Conservation (phyloP, 352 stramenopile species). For the Blastocystis sp. region DNA sequence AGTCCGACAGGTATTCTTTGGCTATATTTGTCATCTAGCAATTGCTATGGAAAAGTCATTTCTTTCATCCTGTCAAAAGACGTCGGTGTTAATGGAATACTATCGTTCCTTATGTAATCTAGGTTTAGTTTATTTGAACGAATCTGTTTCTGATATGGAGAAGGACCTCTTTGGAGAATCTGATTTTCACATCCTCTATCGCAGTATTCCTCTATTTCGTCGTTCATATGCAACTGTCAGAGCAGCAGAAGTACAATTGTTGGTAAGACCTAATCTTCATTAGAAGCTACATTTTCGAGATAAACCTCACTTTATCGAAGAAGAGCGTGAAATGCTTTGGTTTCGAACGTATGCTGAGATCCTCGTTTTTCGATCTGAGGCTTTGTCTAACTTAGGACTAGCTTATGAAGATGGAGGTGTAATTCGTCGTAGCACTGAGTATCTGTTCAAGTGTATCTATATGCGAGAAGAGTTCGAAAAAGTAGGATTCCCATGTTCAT, state of each 20-base stretch:
- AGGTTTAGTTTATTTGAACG: constrained; percentile 42
- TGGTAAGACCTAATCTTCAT: neutral
- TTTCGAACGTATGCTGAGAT: neutral
- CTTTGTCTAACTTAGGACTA: constrained; percentile 3
- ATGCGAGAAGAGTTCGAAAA: constrained; percentile 30
- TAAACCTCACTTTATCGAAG: neutral
- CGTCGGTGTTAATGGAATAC: constrained; percentile 16
- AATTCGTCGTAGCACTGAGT: constrained; percentile 46
- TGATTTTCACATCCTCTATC: constrained; percentile 57
- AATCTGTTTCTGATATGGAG: constrained; percentile 51
- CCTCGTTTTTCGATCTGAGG: constrained; percentile 35
- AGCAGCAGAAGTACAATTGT: neutral
- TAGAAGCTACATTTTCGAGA: constrained; percentile 26
- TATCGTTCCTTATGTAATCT: constrained; percentile 59
- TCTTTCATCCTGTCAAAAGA: neutral
- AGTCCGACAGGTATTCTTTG: neutral
- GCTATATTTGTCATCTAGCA: neutral
- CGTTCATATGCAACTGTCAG: neutral
- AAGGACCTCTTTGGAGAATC: neutral
- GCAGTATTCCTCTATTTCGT: constrained; percentile 20
- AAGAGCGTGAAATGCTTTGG: constrained; percentile 4
- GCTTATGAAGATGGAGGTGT: constrained; percentile 49
- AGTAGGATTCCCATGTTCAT: neutral
- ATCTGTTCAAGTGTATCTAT: constrained; percentile 47
- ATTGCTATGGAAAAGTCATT: neutral